Base-by-base conservation (phyloP, 177 flowering plant genomes). In the Vitis hybrid region DNA sequence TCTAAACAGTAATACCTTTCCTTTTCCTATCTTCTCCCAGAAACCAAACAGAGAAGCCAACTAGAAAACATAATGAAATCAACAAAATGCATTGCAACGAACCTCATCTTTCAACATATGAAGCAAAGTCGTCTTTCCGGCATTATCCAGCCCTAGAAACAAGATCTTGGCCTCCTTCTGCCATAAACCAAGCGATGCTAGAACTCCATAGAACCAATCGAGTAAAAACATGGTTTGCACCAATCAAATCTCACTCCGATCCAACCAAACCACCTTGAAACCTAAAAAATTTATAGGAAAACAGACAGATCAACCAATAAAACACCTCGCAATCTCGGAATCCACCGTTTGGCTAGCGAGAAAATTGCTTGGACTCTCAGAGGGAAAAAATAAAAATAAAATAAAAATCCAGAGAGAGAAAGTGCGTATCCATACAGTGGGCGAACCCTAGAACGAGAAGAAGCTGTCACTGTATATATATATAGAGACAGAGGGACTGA, bases 201-300 rank as follows among this genome's bases (percentile, higher is more conserved):
- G 56, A 50, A 77, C 66, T 3, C 80, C 80, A n/a, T 82, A 82
- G 72, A 82, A 82, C 85, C 86, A 83, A 74, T 83, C 86, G 7
- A 83, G 0, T 60, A 83, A 64, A 65, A 83, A 83, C 86, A 83
- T 83, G 7, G 22, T 26, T 57, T 18, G 15, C 0, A 22, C 39
- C 48, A 26, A 29, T 15, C 64, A 26, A n/a, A 66, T 3, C 57
- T 20, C 45, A 5, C 45, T 7, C 45, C 45, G 45, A 39, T 39
- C 45, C 45, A 39, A 39, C 7, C 12, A 31, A 12, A 56, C 12
- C 51, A 48, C 16, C 20, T 2, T 58, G 51, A 19, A 18, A 19
- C 18, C 8, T 66, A 29, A 29, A 2, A 51, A 9, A 5, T 3
- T 9, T 22, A 0, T 1, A 53, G 15, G 10, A 4, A 31, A 13